phyloP scores from a whole-genome alignment of 305 asterid species.

The Rubia balearica region DNA sequence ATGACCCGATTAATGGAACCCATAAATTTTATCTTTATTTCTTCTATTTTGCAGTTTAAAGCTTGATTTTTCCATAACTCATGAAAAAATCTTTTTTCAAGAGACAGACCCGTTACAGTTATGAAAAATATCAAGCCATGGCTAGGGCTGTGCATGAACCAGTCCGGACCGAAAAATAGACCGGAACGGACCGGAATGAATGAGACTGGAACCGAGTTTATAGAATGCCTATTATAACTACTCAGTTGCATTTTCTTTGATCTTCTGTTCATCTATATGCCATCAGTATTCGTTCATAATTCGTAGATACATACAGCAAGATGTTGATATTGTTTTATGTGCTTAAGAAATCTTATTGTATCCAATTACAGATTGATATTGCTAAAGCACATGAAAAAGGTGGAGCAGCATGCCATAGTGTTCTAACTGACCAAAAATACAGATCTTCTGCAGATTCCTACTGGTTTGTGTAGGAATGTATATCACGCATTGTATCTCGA shows the following conservation, averaged over 20 bases:
- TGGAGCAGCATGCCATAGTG: slow-evolving; percentile 98
- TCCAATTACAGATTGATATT: slow-evolving; percentile 58
- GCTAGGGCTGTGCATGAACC: no score
- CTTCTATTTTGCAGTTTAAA: no score
- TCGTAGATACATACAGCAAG: neutral
- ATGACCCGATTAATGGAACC: no score
- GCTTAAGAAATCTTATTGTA: slow-evolving; percentile 4
- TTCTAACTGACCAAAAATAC: slow-evolving; percentile 80
- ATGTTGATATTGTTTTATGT: neutral
- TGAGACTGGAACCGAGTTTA: no score
- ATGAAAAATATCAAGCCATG: no score
- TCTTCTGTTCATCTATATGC: neutral
- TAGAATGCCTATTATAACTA: neutral
- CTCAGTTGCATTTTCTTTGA: neutral
- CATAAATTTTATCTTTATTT: no score
- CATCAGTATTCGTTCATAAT: neutral
- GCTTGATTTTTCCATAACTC: no score
- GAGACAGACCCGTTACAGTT: no score
- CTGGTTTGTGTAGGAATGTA: neutral
- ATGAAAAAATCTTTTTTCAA: no score
- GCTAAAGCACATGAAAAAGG: slow-evolving; percentile 97
- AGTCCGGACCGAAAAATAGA: no score
- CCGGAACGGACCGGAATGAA: no score
- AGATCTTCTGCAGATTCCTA: slow-evolving; percentile 26
- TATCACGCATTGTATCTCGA: neutral